phyloP scores from a whole-genome alignment of 2,329 filamentous ascomycete species.

The Fusarium sp. region DNA sequence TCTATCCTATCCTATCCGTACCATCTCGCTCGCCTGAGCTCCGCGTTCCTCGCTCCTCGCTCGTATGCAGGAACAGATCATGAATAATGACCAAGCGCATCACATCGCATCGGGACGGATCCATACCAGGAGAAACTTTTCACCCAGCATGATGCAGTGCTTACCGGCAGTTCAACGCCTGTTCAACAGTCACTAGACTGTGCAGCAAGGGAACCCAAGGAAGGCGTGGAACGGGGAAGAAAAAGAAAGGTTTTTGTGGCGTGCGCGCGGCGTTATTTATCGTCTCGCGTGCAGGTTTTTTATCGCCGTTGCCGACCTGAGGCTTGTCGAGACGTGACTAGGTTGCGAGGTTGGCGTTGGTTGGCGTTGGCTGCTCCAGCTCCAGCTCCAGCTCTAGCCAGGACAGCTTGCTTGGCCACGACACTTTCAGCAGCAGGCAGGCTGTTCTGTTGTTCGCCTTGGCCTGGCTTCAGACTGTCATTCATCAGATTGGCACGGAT shows the following conservation, averaged over 20 bases:
- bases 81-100: background rate
- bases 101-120: background rate
- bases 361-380: too few species aligned
- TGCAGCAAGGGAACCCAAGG: background rate
- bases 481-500: background rate
- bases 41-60: background rate
- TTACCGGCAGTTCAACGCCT: constrained; percentile 1
- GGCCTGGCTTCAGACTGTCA: constrained; percentile 8
- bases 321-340: background rate
- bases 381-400: background rate
- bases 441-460: constrained; percentile 17
- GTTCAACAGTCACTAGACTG: background rate
- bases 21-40: background rate
- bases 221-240: background rate
- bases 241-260: constrained; percentile 27
- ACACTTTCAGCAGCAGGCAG: constrained; percentile 8
- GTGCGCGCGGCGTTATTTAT: constrained; percentile 12
- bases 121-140: constrained; percentile 2
- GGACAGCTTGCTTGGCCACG: background rate
- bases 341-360: background rate
- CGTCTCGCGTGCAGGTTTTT: constrained; percentile 23
- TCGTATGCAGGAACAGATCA: background rate
- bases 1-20: background rate
- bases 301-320: constrained; percentile 23
- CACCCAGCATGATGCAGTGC: constrained; percentile 1